phyloP scores from a whole-genome alignment of 2,329 filamentous ascomycete species.

The Ophiostoma sp. region DNA sequence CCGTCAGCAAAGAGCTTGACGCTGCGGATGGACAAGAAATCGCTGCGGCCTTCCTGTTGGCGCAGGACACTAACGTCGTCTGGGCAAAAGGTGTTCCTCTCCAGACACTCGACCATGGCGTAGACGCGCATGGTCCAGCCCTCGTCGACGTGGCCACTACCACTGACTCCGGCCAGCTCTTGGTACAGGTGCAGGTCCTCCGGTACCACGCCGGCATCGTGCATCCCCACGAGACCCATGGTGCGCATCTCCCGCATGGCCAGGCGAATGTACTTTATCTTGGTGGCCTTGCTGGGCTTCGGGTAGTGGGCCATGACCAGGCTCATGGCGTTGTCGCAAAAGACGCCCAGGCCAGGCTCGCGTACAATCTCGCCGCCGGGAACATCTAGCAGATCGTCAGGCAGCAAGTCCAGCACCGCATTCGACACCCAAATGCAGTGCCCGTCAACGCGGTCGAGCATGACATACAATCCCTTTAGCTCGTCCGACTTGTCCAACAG shows the following conservation, averaged over 20 bases:
- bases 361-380: slow-evolving; percentile 65
- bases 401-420: slow-evolving; percentile 61
- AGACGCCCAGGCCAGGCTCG: slow-evolving; percentile 64
- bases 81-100: slow-evolving; percentile 64
- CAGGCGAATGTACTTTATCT: slow-evolving; percentile 54
- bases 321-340: slow-evolving; percentile 73
- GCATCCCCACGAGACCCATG: slow-evolving; percentile 67
- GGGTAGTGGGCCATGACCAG: slow-evolving; percentile 59
- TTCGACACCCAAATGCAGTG: slow-evolving; percentile 71
- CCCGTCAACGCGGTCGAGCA: slow-evolving; percentile 69
- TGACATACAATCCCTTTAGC: slow-evolving; percentile 61
- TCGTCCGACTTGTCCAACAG: slow-evolving; percentile 55
- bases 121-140: slow-evolving; percentile 65
- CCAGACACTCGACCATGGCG: slow-evolving; percentile 66
- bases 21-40: slow-evolving; percentile 58
- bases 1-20: slow-evolving; percentile 73
- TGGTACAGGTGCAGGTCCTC: slow-evolving; percentile 56
- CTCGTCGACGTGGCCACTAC: slow-evolving; percentile 44
- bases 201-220: slow-evolving; percentile 65
- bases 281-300: slow-evolving; percentile 53
- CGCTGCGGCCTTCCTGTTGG: slow-evolving; percentile 42
- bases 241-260: slow-evolving; percentile 65
- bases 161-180: slow-evolving; percentile 44
- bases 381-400: slow-evolving; percentile 51
- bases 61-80: slow-evolving; percentile 47